Conservation (phyloP, 371 early-diverging fungal species). For the Rhizopus microsporus region DNA sequence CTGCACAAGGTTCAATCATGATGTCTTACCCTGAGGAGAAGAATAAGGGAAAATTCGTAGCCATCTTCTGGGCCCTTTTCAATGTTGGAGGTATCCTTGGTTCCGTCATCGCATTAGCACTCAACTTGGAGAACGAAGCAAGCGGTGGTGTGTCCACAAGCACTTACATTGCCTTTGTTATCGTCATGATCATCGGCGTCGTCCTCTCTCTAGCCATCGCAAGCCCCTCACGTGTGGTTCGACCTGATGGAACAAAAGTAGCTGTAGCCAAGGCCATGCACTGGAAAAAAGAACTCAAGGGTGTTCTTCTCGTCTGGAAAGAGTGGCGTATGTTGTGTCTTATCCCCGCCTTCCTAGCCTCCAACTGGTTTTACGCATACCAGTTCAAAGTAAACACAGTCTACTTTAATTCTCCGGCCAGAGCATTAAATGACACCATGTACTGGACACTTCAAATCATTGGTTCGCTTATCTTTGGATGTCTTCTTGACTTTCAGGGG, state of each 20-base stretch:
- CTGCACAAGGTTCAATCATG: slow-evolving; percentile 72
- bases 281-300: slow-evolving; percentile 59
- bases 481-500: slow-evolving; percentile 52
- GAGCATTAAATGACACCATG: slow-evolving; percentile 66
- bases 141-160: slow-evolving; percentile 52
- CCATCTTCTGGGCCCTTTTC: slow-evolving; percentile 81
- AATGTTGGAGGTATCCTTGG: slow-evolving; percentile 82
- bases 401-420: slow-evolving; percentile 61
- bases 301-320: slow-evolving; percentile 61
- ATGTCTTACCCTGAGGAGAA: slow-evolving; percentile 69
- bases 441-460: slow-evolving; percentile 77
- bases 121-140: slow-evolving; percentile 55
- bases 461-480: slow-evolving; percentile 56
- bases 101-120: slow-evolving; percentile 64
- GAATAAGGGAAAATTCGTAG: slow-evolving; percentile 75
- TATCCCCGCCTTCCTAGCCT: slow-evolving; percentile 70
- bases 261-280: slow-evolving; percentile 49
- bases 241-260: slow-evolving; percentile 65
- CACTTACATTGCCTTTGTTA: slow-evolving; percentile 69
- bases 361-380: slow-evolving; percentile 80
- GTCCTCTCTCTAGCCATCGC: slow-evolving; percentile 53
- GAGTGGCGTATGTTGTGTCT: slow-evolving; percentile 65
- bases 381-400: slow-evolving; percentile 52
- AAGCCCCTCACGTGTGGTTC: slow-evolving; percentile 60
- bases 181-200: slow-evolving; percentile 65